phyloP scores from a whole-genome alignment of 192 early-diverging fungal species.

The Dissophora globulifera region DNA sequence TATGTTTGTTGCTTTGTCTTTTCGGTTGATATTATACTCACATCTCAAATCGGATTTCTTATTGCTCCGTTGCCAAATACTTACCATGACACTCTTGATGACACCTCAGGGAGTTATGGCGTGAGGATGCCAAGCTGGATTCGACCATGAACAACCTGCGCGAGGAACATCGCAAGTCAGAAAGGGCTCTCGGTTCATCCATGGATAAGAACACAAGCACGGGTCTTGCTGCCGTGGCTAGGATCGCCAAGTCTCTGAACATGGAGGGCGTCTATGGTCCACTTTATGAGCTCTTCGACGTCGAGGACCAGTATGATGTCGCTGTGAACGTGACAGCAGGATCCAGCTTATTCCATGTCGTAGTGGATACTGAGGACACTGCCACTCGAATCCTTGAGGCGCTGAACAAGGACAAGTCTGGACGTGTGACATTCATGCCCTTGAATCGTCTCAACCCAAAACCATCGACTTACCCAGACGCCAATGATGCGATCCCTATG shows the following conservation, averaged over 20 bases:
- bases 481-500: constrained; percentile 85
- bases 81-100: background rate
- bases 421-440: constrained; percentile 96
- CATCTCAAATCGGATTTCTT: too few species aligned
- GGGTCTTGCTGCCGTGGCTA: constrained; percentile 79
- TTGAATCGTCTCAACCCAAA: constrained; percentile 84
- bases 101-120: constrained; percentile 80
- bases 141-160: constrained; percentile 72
- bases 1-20: too few species aligned
- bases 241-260: constrained; percentile 73
- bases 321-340: constrained; percentile 93
- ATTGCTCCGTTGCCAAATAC: too few species aligned
- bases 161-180: constrained; percentile 79
- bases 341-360: constrained; percentile 91
- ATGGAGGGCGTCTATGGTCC: constrained; percentile 88
- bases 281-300: constrained; percentile 91
- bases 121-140: constrained; percentile 82
- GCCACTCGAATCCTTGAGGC: constrained; percentile 78
- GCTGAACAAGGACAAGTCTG: constrained; percentile 68
- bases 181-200: constrained; percentile 75
- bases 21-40: too few species aligned
- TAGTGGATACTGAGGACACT: constrained; percentile 94
- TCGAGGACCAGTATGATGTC: constrained; percentile 82
- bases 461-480: constrained; percentile 67
- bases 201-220: constrained; percentile 85